Conservation (phyloP, 139 green algal species). For the Chlamydomonas sphaeroides region DNA sequence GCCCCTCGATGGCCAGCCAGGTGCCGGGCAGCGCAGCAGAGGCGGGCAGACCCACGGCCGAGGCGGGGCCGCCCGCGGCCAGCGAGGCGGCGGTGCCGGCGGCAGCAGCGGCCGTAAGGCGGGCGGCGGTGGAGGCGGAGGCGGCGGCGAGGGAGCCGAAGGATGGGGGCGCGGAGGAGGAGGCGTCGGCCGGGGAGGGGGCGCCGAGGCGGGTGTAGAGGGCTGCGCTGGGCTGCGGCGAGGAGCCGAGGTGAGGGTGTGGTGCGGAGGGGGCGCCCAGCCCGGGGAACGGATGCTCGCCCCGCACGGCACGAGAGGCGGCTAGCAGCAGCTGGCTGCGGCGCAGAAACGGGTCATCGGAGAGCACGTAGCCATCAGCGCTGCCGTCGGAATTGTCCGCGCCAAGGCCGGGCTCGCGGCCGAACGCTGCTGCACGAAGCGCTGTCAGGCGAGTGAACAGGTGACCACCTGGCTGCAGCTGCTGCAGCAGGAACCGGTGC, state of each 20-base stretch:
- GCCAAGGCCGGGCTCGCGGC: too few species aligned
- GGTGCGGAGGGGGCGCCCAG: not conserved
- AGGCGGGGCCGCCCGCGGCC: not conserved
- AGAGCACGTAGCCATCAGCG: not conserved
- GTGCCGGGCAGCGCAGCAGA: not conserved
- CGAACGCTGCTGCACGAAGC: too few species aligned
- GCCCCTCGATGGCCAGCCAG: constrained; percentile 29
- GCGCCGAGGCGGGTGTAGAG: not conserved
- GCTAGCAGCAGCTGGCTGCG: constrained; percentile 7
- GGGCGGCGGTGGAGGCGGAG: not conserved
- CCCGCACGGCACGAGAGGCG: not conserved
- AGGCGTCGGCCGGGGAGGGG: not conserved
- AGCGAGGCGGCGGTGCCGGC: not conserved
- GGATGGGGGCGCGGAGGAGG: not conserved
- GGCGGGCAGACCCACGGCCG: not conserved
- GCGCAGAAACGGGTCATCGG: not conserved
- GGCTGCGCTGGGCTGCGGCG: too few species aligned
- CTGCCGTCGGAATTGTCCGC: too few species aligned
- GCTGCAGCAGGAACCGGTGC: not conserved
- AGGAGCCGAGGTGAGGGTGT: not conserved
- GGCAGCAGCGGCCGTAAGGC: not conserved
- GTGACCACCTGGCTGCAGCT: too few species aligned
- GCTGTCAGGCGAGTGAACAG: too few species aligned
- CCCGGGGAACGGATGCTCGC: not conserved
- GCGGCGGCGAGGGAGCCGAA: constrained; percentile 2